A percentile compares a stretch with the other conserved stretches of the same genome.
These are phyloP conservation scores for Zasmidium angulare DNA, from an alignment of 2,329 filamentous ascomycete species.

Conservation along the genomic window DNA sequence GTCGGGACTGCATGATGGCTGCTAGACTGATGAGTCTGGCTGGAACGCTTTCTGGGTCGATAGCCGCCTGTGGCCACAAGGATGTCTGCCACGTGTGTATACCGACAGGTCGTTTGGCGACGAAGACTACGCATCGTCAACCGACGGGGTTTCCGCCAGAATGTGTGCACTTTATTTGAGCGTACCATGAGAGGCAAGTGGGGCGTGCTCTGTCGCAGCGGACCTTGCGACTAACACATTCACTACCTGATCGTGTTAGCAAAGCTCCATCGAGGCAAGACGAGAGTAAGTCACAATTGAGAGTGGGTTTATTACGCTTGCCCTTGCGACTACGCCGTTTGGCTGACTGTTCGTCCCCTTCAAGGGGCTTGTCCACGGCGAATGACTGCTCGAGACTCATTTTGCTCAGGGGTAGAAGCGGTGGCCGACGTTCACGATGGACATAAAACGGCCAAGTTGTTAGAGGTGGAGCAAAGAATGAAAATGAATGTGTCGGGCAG, in stretches of 20 bases:
- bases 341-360: background rate
- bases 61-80: background rate
- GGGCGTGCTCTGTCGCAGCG: background rate
- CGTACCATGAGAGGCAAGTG: background rate
- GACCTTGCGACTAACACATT: background rate
- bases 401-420: background rate
- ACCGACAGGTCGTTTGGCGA: background rate
- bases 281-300: background rate
- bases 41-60: background rate
- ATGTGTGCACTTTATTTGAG: no score
- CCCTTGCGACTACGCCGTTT: background rate
- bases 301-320: background rate
- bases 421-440: background rate
- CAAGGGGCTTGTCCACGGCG: background rate
- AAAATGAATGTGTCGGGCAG: background rate
- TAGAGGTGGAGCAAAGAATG: background rate
- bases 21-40: background rate
- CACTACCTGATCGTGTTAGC: background rate
- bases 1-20: background rate
- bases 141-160: no score
- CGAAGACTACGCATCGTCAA: background rate
- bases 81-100: background rate
- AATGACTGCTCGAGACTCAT: no score
- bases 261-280: background rate
- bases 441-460: background rate